Conservation (phyloP, 2,329 filamentous ascomycete genomes). For the Aspergillus sp. region DNA sequence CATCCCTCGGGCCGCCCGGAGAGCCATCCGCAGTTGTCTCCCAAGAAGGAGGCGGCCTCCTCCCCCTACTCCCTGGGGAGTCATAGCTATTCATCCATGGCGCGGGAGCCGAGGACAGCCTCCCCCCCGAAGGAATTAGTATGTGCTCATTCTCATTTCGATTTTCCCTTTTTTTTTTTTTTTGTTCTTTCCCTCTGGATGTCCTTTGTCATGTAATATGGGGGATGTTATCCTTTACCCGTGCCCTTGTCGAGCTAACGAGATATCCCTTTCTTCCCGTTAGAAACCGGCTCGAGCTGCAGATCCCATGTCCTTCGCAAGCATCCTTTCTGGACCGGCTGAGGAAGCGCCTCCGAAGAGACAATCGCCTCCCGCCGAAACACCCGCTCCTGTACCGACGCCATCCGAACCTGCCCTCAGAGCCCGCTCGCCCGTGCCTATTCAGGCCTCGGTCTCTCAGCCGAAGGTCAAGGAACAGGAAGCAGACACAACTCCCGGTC, state of each 20-base stretch:
- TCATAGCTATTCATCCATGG: constrained; percentile 34
- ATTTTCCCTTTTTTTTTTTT: neutral
- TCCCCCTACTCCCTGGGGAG: constrained; percentile 31
- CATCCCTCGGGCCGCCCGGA: constrained; percentile 41
- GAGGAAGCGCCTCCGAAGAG: constrained; percentile 55
- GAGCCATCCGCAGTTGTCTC: constrained; percentile 42
- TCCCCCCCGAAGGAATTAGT: constrained; percentile 44
- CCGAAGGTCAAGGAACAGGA: constrained; percentile 24
- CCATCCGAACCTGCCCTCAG: constrained; percentile 14
- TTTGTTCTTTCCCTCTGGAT: neutral
- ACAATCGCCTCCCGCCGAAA: constrained; percentile 48
- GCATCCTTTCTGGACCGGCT: constrained; percentile 81
- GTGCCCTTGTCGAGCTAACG: neutral
- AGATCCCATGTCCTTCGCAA: constrained; percentile 94
- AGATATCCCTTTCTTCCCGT: neutral
- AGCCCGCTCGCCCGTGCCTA: constrained; percentile 21
- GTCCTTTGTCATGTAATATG: neutral
- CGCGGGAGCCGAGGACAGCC: constrained; percentile 31
- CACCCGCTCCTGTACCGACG: constrained; percentile 18
- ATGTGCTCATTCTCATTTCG: constrained; percentile 25
- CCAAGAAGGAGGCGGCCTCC: constrained; percentile 38
- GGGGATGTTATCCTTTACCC: neutral
- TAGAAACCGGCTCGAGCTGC: constrained; percentile 72
- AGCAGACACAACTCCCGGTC: constrained; percentile 23
- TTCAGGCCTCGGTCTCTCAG: constrained; percentile 18